These are phyloP conservation scores for Trichophyton equinum DNA, from an alignment of 2,329 filamentous ascomycete species.

Conservation along the genomic window DNA sequence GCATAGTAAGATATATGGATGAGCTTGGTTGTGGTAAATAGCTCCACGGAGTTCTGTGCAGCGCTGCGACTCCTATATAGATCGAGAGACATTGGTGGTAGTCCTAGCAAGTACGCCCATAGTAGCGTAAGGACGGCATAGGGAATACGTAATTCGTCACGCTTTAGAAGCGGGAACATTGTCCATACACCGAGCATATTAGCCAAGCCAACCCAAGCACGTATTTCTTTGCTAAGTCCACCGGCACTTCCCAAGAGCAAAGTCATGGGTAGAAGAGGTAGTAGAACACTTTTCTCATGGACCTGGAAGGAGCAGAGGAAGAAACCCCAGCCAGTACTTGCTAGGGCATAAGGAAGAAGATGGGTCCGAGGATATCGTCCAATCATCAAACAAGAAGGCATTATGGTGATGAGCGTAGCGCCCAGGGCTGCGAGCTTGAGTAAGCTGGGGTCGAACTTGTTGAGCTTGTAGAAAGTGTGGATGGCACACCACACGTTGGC, in stretches of 20 bases:
- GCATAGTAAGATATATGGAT: slow-evolving; percentile 66
- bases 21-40: slow-evolving; percentile 49
- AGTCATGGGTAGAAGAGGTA: slow-evolving; percentile 89
- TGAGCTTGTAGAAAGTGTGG: slow-evolving; percentile 82
- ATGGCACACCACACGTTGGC: slow-evolving; percentile 96
- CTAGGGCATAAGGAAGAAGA: slow-evolving; percentile 66
- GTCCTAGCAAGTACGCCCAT: slow-evolving; percentile 81
- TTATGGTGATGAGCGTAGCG: slow-evolving; percentile 62
- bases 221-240: slow-evolving; percentile 60
- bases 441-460: slow-evolving; percentile 54
- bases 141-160: slow-evolving; percentile 71
- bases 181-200: slow-evolving; percentile 87
- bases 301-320: slow-evolving; percentile 97
- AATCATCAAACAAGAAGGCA: slow-evolving; percentile 66
- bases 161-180: slow-evolving; percentile 77
- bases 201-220: slow-evolving; percentile 91
- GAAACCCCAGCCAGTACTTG: slow-evolving; percentile 86
- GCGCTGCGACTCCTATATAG: slow-evolving; percentile 47
- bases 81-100: slow-evolving; percentile 63
- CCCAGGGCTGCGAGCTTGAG: slow-evolving; percentile 65
- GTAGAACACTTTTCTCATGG: slow-evolving; percentile 90
- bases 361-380: slow-evolving; percentile 66
- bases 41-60: slow-evolving; percentile 10
- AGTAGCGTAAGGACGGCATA: slow-evolving; percentile 75
- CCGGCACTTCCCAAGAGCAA: slow-evolving; percentile 66